Evolutionary conservation across 768 basidiomycete species (phyloP), one percentile per base, ranked within the genome.

Genomic region (Boletus coccyginus): DNA sequence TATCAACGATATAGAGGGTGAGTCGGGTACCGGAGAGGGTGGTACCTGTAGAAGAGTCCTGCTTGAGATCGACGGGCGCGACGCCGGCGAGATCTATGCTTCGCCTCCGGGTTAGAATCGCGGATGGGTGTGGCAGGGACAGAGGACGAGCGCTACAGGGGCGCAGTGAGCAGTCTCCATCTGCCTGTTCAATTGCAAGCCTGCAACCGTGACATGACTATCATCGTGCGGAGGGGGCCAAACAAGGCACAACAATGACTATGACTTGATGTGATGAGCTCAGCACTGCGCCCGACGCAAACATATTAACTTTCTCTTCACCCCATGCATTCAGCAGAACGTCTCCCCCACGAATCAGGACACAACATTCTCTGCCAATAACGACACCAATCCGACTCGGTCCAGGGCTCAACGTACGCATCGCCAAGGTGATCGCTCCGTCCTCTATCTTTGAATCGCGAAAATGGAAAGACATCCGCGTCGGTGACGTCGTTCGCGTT

Each of bases 281-380:
- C n/a, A n/a, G n/a, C n/a, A n/a, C n/a, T n/a, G n/a, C n/a, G n/a
- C n/a, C n/a, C n/a, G n/a, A 97, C 70, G 96, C 97, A 63, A 98
- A 99, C 70, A 50, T 98, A 58, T 99, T 99, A n/a, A n/a, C 80
- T 99, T 99, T 81, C 79, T 99, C 56, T 98, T 99, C 78, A 98
- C 96, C 32, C 93, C 93, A n/a, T 87, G 82, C 73, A 98, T 98
- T 47, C 96, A 98, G 67, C 97, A 99, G 16, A 92, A 86, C 63
- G 95, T 99, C 8, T 99, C 97, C 1, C 97, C 97, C 16, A 98
- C 96, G 3, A 94, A 97, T 66, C 79, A 75, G 56, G 98, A 91
- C 71, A 99, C 97, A 2, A 99, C 3, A 67, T 53, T 10, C 42
- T 66, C 68, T 52, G 36, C 14, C 55, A 92, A 89, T 98, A 98